These are phyloP conservation scores for Acanthamoeba triangularis DNA, from an alignment of 208 protist species.

Conservation along the genomic window DNA sequence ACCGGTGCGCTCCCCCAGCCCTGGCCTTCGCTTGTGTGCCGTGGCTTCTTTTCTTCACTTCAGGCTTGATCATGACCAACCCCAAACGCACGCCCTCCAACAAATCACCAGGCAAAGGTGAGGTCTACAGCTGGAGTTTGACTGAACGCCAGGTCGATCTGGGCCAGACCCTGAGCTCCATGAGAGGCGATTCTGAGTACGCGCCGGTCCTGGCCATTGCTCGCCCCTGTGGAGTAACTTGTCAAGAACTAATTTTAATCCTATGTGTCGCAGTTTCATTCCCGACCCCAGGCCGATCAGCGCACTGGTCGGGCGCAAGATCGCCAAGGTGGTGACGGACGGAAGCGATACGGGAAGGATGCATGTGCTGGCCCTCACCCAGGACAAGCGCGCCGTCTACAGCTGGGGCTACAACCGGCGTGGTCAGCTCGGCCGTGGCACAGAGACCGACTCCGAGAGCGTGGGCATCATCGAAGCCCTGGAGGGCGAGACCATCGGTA, in stretches of 20 bases:
- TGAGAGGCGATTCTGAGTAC: too few species aligned
- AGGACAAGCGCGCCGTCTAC: constrained; percentile 20
- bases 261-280: neutral
- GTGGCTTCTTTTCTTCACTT: too few species aligned
- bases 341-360: neutral
- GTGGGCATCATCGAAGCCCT: neutral
- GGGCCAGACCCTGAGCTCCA: neutral
- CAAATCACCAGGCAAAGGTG: neutral
- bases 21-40: neutral
- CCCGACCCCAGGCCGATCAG: neutral
- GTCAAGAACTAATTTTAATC: too few species aligned
- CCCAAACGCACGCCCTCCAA: too few species aligned
- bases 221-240: too few species aligned
- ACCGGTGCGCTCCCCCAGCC: neutral
- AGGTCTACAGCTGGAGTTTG: neutral
- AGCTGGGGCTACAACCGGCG: neutral
- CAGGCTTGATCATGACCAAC: neutral
- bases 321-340: neutral
- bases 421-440: constrained; percentile 14
- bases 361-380: constrained; percentile 15
- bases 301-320: constrained; percentile 10
- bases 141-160: neutral
- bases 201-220: too few species aligned
- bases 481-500: constrained; percentile 21
- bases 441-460: neutral